These are phyloP conservation scores for Quercus engelmannii DNA, from an alignment of 306 rosid species.

Conservation along the genomic window DNA sequence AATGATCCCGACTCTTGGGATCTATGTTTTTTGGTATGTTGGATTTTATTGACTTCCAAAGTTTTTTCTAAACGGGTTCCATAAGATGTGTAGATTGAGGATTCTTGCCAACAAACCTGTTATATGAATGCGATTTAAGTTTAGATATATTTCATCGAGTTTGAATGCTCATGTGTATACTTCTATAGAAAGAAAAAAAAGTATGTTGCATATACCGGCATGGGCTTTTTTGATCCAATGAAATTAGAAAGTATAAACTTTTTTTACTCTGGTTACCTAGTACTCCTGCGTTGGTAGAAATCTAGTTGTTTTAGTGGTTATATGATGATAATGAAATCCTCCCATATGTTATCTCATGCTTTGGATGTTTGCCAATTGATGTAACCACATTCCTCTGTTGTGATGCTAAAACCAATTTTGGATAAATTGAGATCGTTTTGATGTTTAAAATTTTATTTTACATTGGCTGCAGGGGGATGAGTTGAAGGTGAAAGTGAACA, in stretches of 20 bases:
- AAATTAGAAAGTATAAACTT: no score
- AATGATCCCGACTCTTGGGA: neutral
- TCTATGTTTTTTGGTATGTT: neutral
- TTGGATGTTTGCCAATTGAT: neutral
- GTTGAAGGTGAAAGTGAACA: slow-evolving; percentile 83
- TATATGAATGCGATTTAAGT: neutral
- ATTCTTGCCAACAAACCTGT: neutral
- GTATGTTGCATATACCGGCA: neutral
- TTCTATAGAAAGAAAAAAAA: neutral
- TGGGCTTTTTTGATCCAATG: neutral
- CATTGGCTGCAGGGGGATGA: slow-evolving; percentile 60
- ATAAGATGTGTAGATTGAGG: neutral
- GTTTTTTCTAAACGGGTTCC: neutral
- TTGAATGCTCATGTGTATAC: neutral
- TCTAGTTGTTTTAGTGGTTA: neutral
- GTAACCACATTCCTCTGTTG: neutral
- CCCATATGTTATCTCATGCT: neutral
- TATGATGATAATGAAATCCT: neutral
- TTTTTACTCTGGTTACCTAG: no score
- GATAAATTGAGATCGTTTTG: neutral
- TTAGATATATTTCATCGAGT: neutral
- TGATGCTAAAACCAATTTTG: neutral
- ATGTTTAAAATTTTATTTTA: slow-evolving; percentile 4
- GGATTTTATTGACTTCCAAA: neutral
- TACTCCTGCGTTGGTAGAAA: neutral